phyloP scores from a whole-genome alignment of 2,329 filamentous ascomycete species.

The Sarocladium kiliense region DNA sequence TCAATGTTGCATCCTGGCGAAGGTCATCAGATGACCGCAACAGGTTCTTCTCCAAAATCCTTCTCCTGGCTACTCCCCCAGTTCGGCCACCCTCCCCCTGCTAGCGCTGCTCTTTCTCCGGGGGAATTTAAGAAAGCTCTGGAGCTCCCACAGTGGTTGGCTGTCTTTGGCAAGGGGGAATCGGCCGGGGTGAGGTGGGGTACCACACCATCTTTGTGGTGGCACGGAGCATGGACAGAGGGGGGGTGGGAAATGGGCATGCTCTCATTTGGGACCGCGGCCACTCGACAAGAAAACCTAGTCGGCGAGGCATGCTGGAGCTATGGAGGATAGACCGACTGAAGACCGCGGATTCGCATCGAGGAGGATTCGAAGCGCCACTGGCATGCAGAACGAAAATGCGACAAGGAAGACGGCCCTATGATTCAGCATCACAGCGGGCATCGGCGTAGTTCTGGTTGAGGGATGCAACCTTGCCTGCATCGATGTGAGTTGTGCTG shows the following conservation, averaged over 20 bases:
- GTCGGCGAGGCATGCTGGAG: background rate
- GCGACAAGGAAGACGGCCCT: background rate
- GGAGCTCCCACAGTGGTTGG: background rate
- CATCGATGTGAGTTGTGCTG: too few relatives aligned
- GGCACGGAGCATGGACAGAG: background rate
- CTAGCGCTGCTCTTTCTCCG: slow-evolving; percentile 3
- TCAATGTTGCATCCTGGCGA: background rate
- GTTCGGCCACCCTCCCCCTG: background rate
- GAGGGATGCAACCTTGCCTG: background rate
- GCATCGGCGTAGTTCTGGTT: background rate
- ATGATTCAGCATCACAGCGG: background rate
- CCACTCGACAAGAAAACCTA: background rate
- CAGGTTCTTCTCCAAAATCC: background rate
- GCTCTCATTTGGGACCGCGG: background rate
- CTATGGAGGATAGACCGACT: background rate
- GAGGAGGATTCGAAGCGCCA: background rate
- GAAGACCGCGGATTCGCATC: background rate
- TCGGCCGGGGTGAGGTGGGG: slow-evolving; percentile 1
- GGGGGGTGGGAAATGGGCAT: background rate
- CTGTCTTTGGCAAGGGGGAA: background rate
- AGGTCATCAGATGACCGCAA: background rate
- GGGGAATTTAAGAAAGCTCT: slow-evolving; percentile 4
- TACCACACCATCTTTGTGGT: background rate
- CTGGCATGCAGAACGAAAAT: background rate
- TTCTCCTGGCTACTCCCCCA: background rate